Base-by-base conservation (phyloP, 2,329 filamentous ascomycete species). In the Hypomyces perniciosus region DNA sequence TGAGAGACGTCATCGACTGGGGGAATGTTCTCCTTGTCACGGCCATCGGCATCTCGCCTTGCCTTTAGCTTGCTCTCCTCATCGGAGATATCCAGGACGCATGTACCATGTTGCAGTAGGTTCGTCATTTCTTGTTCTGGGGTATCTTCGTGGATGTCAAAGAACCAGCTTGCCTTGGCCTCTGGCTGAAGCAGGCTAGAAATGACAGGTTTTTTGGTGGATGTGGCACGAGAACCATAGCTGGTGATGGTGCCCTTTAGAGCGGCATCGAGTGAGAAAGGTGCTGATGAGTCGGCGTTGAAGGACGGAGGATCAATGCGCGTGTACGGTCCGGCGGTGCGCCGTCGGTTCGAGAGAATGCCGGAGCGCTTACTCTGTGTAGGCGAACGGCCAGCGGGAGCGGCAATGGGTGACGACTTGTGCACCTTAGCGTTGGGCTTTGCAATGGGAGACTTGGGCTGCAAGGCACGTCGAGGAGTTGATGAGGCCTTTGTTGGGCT, bases 121-220 rank as follows among this genome's bases (percentile, higher is more conserved):
- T 95, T 96, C 61, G 90, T 89, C 69, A 93, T 88, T 65, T 95
- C 86, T 64, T 96, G 88, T 65, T 96, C 88, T 6, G 86, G 81
- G 0, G 88, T 90, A 68, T 99, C 92, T 65, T 96, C 89, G 65
- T 96, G 85, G 62, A 99, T 97, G 53, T 92, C 87, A 65, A 99
- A 97, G 73, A 86, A 86, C 91, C 90, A 96, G 52, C 78, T 78
- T 33, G 81, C 77, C 63, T 86, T 80, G 60, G 77, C 67, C 48
- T 78, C 74, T 26, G 74, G 63, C 53, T 74, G 72, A 39, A 69
- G 56, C 34, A 79, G 63, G 44, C 28, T 55, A 53, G 50, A 54
- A 12, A 52, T 45, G 29, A 54, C 57, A 37, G 57, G 55, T 31
- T 54, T 59, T 44, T 50, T 63, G 51, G 56, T 57, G 51, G 58